Conservation (phyloP, 331 rosid species). For the Quercus tomentella region DNA sequence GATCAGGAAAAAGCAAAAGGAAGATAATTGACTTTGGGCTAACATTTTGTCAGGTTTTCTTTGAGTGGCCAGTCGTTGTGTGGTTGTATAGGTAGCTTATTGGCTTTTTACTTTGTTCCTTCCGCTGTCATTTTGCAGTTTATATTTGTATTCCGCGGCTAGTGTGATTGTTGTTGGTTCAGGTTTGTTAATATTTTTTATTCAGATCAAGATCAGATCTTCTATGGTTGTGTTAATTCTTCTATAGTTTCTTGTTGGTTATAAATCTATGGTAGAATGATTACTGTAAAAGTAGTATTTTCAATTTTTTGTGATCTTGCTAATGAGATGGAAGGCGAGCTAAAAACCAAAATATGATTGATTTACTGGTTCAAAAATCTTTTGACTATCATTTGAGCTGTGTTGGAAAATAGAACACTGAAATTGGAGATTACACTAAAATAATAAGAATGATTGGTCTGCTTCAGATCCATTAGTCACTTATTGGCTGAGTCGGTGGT, state of each 20-base stretch:
- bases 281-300: neutral
- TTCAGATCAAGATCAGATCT: constrained; percentile 58
- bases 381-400: too few species aligned
- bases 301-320: neutral
- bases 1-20: constrained; percentile 48
- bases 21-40: constrained; percentile 77
- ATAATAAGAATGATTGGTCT: too few species aligned
- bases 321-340: neutral
- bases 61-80: constrained; percentile 62
- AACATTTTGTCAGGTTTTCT: constrained; percentile 61
- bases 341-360: neutral
- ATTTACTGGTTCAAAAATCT: too few species aligned
- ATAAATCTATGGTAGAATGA: constrained; percentile 11
- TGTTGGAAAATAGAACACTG: too few species aligned
- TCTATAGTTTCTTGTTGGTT: constrained; percentile 43
- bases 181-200: constrained; percentile 87
- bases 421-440: too few species aligned
- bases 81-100: constrained; percentile 81
- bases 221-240: constrained; percentile 56
- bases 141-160: constrained; percentile 71
- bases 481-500: too few species aligned
- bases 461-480: too few species aligned
- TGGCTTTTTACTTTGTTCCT: constrained; percentile 21
- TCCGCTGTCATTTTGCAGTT: constrained; percentile 36
- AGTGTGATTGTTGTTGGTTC: constrained; percentile 75